A percentile compares a stretch with the other conserved stretches of the same genome.
These are phyloP conservation scores for Calonectria fujianensis DNA, from an alignment of 2,329 filamentous ascomycete genomes.

Conservation along the genomic window DNA sequence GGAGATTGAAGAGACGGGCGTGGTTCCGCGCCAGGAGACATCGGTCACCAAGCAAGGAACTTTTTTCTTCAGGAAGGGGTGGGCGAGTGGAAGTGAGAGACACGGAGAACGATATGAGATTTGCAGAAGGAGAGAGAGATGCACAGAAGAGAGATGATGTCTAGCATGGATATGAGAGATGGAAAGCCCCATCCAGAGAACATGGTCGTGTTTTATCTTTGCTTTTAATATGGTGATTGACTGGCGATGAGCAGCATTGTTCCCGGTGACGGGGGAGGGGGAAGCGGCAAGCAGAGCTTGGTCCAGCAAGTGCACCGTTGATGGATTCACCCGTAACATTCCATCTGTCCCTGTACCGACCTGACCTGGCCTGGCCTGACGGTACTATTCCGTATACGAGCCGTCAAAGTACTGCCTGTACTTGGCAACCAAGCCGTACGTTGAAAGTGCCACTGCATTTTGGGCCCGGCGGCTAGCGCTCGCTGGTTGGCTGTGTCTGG, in stretches of 20 bases:
- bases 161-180: slow-evolving; percentile 22
- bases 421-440: slow-evolving; percentile 30
- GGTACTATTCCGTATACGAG: slow-evolving; percentile 16
- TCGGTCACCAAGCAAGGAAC: slow-evolving; percentile 21
- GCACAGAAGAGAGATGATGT: not conserved
- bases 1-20: slow-evolving; percentile 39
- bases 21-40: slow-evolving; percentile 44
- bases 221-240: slow-evolving; percentile 25
- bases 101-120: not conserved
- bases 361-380: not conserved
- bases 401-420: slow-evolving; percentile 1
- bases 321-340: slow-evolving; percentile 7
- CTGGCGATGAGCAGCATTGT: slow-evolving; percentile 18
- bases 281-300: slow-evolving; percentile 18
- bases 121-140: not conserved
- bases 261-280: slow-evolving; percentile 15
- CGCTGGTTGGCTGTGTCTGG: slow-evolving; percentile 18
- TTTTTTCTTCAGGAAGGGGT: slow-evolving; percentile 25
- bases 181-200: slow-evolving; percentile 13
- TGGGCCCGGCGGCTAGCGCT: slow-evolving; percentile 27
- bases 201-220: slow-evolving; percentile 36
- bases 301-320: slow-evolving; percentile 18
- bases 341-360: not conserved
- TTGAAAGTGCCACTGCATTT: slow-evolving; percentile 35
- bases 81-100: slow-evolving; percentile 1